Base-by-base conservation (phyloP, 1,284 basidiomycete genomes). In the Puccinia coronata region DNA sequence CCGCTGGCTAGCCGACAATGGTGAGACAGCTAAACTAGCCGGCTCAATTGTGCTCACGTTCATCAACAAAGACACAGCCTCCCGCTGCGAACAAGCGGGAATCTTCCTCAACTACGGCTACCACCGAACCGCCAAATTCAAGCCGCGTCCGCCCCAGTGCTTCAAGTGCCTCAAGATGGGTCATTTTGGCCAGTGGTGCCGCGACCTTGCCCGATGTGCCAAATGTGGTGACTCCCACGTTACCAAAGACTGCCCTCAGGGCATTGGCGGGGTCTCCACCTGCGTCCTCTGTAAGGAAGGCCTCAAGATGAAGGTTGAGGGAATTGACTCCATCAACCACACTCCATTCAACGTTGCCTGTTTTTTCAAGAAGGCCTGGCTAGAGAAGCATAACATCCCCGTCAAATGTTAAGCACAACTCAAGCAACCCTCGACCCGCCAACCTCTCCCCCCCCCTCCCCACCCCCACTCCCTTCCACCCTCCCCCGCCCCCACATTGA, bases 141-240 rank as follows among this genome's bases (percentile, higher is more conserved):
- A 63, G 18, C 63, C 49, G 0, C 31, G 43, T 0, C 75, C 75
- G 0, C 41, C 75, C 12, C 41, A 67, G 55, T 77, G 75, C 25
- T 77, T 69, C 34, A 77, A 67, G 43, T 77, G 61, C 63, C 36
- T 69, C 16, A 36, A n/a, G 2, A 67, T 69, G 63, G 59, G 63
- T 5, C 75, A 77, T 25, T 65, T 49, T 41, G 49, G 63, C 18
- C 23, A 39, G 25, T 67, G 61, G 59, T 77, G 75, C 23, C 23
- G 34, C 3, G 41, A 67, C 16, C 5, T 14, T 1, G 47, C 75
- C 6, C 2, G n/a, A 18, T 77, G 75, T 55, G 59, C 18, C 41
- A 77, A 77, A 39, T 77, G 75, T 36, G 47, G 31, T 0, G 63
- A 65, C 6, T 18, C 1, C 2, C 61, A 77, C 63, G 18, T 41